Base-by-base conservation (phyloP, 805 yeast species). In the Candida fluviatilis region DNA sequence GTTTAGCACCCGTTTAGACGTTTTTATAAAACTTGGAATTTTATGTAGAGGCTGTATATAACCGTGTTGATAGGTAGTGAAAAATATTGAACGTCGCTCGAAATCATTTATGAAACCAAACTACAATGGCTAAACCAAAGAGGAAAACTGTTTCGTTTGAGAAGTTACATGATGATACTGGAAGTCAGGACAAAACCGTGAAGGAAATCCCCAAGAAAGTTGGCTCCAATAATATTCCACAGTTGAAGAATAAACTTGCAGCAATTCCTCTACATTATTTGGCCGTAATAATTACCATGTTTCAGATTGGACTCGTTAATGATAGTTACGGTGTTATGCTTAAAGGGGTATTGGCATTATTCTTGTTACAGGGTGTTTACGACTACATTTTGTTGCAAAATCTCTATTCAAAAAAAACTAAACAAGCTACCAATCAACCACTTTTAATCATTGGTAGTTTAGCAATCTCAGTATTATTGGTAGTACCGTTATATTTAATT, bases 401-500 rank as follows among this genome's bases (percentile, higher is more conserved):
- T 34, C 12, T 23, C 37, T 2, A 26, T 26, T 7, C 29, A 33
- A 31, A 43, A 37, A 29, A 42, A 40, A 25, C 42, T 19, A 31
- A 37, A 3, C 19, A 36, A 2, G 17, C 39, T 10, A 52, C 50
- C 10, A 57, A 56, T 37, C 18, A 40, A 4, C 35, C 51, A 12
- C 43, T 58, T 15, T 55, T 66, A 28, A 31, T 66, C 6, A 18
- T 49, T 5, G 54, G 65, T 16, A 43, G 66, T 12, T 19, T 61
- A 1, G 35, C 64, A 5, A 38, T 69, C 2, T 55, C 75, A 2
- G 19, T 65, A 1, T 18, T 62, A 3, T 46, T 67, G n/a, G 51
- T 76, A 5, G 27, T 62, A 1, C 73, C 70, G 2, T 39, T 67
- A n/a, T 69, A 66, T 42, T 40, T 59, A 6, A 41, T 56, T 1